Evolutionary conservation across 106 monocot genomes (phyloP).

Genomic region (Amphibolis antarctica): DNA sequence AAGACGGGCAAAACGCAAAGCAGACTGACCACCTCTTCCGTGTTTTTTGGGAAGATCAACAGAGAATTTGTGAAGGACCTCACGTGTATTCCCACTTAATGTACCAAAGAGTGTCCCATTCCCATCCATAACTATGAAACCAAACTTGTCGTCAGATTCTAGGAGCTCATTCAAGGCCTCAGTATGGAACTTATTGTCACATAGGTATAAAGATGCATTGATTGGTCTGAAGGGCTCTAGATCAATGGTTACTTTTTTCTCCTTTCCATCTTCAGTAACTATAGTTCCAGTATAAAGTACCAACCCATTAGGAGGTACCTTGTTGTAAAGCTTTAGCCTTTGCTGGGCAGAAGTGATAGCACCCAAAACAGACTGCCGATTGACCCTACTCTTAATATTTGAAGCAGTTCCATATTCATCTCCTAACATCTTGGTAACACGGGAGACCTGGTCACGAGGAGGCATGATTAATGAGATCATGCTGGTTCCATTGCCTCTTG

Average conservation of each 20-base stretch:
- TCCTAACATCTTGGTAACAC: conserved; percentile 52
- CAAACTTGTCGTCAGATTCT: conserved; percentile 57
- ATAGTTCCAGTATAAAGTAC: conserved; percentile 58
- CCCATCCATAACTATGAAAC: conserved; percentile 59
- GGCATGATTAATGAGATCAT: conserved; percentile 67
- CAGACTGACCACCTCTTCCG: conserved; percentile 59
- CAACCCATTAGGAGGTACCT: conserved; percentile 51
- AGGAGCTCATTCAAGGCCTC: conserved; percentile 53
- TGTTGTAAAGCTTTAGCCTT: conserved; percentile 47
- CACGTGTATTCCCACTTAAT: conserved; percentile 50
- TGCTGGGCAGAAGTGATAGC: conserved; percentile 63
- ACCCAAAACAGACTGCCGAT: conserved; percentile 49
- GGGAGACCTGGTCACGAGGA: conserved; percentile 48
- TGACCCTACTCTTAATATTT: conserved; percentile 58
- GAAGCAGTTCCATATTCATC: conserved; percentile 70
- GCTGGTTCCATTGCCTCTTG: conserved; percentile 62
- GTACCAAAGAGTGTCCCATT: conserved; percentile 55
- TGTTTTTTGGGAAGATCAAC: conserved; percentile 64
- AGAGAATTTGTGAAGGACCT: conserved; percentile 44
- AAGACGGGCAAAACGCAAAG: conserved; percentile 57
- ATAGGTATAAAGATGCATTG: conserved; percentile 44
- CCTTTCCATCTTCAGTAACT: conserved; percentile 56
- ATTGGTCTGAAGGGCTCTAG: conserved; percentile 55
- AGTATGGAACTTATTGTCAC: conserved; percentile 56
- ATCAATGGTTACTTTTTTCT: conserved; percentile 58